These are phyloP conservation scores for Phialocephala subalpina DNA, from an alignment of 2,329 filamentous ascomycete genomes.

Conservation along the genomic window DNA sequence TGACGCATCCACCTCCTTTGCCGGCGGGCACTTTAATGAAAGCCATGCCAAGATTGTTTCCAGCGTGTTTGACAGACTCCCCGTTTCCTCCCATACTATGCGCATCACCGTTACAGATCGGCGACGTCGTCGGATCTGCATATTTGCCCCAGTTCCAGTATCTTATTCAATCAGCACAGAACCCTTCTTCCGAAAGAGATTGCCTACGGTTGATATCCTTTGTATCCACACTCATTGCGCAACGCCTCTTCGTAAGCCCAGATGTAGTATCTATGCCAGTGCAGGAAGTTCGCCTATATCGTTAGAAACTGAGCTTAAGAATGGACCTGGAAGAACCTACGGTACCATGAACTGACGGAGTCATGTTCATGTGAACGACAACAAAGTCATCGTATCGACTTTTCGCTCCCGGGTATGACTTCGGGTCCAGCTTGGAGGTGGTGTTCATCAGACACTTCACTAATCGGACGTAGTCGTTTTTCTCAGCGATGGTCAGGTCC, in stretches of 20 bases:
- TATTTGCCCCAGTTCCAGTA: slow-evolving; percentile 33
- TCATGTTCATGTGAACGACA: slow-evolving; percentile 47
- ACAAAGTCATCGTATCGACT: slow-evolving; percentile 51
- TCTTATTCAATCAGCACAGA: slow-evolving; percentile 47
- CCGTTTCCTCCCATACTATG: slow-evolving; percentile 8
- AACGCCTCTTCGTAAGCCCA: slow-evolving; percentile 51
- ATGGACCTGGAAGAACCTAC: slow-evolving; percentile 18
- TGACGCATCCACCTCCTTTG: background rate
- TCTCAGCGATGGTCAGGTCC: slow-evolving; percentile 23
- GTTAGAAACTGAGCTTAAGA: background rate
- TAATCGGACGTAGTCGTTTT: slow-evolving; percentile 21
- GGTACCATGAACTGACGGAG: slow-evolving; percentile 45
- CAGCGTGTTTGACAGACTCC: slow-evolving; percentile 2
- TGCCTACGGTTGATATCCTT: slow-evolving; percentile 48
- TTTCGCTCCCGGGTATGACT: slow-evolving; percentile 44
- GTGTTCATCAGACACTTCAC: slow-evolving; percentile 37
- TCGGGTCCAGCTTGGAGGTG: slow-evolving; percentile 42
- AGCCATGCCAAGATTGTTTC: background rate
- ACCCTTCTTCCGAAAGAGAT: background rate
- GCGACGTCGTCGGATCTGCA: background rate
- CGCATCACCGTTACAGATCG: slow-evolving; percentile 2
- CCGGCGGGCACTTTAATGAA: background rate
- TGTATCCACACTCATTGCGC: slow-evolving; percentile 51
- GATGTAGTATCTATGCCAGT: slow-evolving; percentile 53
- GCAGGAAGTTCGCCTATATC: slow-evolving; percentile 44